Conservation (phyloP, 202 grass and related monocot species). For the Dendrocalamus latiflorus region DNA sequence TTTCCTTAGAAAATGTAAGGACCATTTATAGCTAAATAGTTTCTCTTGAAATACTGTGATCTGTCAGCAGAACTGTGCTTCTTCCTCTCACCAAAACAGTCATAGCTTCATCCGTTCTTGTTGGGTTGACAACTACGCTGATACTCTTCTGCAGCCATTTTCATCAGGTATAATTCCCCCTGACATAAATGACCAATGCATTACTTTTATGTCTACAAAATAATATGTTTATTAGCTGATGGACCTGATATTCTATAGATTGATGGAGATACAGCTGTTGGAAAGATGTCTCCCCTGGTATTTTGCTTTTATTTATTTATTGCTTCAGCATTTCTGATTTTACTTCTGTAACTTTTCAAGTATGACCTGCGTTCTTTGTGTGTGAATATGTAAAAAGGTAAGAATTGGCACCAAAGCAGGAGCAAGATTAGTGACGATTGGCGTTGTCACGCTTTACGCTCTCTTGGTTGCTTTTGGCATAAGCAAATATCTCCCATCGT, state of each 20-base stretch:
- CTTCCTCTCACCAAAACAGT: constrained; percentile 69
- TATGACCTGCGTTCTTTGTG: background rate
- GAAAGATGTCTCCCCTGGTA: constrained; percentile 97
- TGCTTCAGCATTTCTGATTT: background rate
- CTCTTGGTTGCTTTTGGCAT: too few species aligned
- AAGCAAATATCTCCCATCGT: too few species aligned
- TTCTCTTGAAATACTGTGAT: constrained; percentile 52
- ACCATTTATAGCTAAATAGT: background rate
- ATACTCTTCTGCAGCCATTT: constrained; percentile 99
- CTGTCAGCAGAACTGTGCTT: constrained; percentile 40
- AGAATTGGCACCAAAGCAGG: constrained; percentile 72
- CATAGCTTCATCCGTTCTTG: constrained; percentile 73
- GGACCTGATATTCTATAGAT: constrained; percentile 44
- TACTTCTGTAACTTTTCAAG: background rate
- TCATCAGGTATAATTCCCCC: constrained; percentile 59
- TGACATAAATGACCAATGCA: background rate
- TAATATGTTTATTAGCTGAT: background rate
- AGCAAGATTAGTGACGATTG: constrained; percentile 45
- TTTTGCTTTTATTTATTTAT: background rate
- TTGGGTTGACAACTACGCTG: constrained; percentile 83
- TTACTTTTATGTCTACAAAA: background rate
- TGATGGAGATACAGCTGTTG: constrained; percentile 72
- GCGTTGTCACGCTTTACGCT: too few species aligned
- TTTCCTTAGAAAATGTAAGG: background rate
- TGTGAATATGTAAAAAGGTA: constrained; percentile 43